Evolutionary conservation across 2,329 filamentous ascomycete genomes (phyloP).

Genomic region (Epichloe scottii): DNA sequence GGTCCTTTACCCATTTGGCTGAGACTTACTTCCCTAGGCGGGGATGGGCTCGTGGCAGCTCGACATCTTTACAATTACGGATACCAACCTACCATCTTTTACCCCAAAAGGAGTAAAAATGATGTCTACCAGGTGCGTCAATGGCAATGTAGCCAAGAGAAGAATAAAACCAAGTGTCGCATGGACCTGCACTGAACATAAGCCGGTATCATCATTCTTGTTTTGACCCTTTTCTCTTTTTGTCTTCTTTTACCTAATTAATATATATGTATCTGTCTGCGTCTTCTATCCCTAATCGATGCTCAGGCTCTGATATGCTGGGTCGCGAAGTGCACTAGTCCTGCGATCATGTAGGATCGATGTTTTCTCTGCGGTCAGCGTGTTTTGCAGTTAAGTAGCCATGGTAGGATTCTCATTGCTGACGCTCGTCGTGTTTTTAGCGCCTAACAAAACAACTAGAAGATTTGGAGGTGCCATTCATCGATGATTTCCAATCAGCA

Average conservation of each 20-base stretch:
- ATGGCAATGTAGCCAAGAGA: neutral
- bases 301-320: neutral
- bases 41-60: conserved; percentile 88
- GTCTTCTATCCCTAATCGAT: neutral
- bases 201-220: neutral
- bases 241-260: neutral
- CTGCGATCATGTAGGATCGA: too few relatives aligned
- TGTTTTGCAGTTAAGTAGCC: too few relatives aligned
- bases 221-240: conserved; percentile 5
- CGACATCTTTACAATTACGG: conserved; percentile 87
- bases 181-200: neutral
- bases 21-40: conserved; percentile 41
- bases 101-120: conserved; percentile 83
- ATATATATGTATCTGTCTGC: neutral
- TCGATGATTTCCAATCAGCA: conserved; percentile 61
- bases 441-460: conserved; percentile 75
- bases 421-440: conserved; percentile 31
- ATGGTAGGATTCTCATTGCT: neutral
- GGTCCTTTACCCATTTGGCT: neutral
- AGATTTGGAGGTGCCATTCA: conserved; percentile 73
- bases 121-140: conserved; percentile 67
- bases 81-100: conserved; percentile 80
- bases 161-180: neutral
- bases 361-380: too few relatives aligned
- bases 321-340: neutral